A percentile compares a stretch with the other conserved stretches of the same genome.
Evolutionary conservation across 148 eudicot species (phyloP).

Genomic region (Beta vulgaris): DNA sequence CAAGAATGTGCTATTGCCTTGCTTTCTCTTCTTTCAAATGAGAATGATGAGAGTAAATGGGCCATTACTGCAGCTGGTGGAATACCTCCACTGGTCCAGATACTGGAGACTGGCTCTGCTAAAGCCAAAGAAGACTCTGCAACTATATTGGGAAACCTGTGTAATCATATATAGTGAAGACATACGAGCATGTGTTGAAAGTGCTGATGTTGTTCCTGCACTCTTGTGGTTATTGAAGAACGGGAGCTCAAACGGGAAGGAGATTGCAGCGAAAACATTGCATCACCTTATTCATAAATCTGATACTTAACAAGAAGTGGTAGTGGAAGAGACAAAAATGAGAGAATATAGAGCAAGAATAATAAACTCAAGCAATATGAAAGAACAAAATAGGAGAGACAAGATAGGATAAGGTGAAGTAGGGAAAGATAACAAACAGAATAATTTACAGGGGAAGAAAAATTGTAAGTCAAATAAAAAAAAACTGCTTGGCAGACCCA

Average conservation of each 20-base stretch:
- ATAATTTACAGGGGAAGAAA: too few species aligned
- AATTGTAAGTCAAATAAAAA: background rate
- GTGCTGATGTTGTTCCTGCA: constrained; percentile 99
- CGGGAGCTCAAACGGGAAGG: constrained; percentile 92
- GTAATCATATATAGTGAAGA: constrained; percentile 99
- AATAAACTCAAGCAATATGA: too few species aligned
- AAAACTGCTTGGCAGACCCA: background rate
- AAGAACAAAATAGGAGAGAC: too few species aligned
- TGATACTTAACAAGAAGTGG: too few species aligned
- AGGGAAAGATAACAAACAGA: background rate
- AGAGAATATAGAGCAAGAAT: too few species aligned
- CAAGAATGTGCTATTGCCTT: constrained; percentile 98
- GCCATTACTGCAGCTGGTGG: constrained; percentile 99
- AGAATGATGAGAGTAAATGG: constrained; percentile 99
- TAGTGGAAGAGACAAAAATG: too few species aligned
- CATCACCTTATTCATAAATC: constrained; percentile 95
- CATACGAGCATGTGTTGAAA: constrained; percentile 97
- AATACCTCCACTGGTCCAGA: constrained; percentile 97
- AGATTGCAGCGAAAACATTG: constrained; percentile 90
- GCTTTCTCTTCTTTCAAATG: constrained; percentile 82
- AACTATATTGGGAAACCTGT: constrained; percentile 87
- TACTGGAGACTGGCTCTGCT: constrained; percentile 93
- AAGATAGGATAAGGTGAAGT: background rate
- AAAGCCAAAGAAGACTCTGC: constrained; percentile 99
- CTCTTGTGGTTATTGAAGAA: constrained; percentile 93